Evolutionary conservation across 176 grass and related monocot genomes (phyloP), one percentile per base, ranked within the genome.

Genomic region (barley (Hordeum vulgare)): DNA sequence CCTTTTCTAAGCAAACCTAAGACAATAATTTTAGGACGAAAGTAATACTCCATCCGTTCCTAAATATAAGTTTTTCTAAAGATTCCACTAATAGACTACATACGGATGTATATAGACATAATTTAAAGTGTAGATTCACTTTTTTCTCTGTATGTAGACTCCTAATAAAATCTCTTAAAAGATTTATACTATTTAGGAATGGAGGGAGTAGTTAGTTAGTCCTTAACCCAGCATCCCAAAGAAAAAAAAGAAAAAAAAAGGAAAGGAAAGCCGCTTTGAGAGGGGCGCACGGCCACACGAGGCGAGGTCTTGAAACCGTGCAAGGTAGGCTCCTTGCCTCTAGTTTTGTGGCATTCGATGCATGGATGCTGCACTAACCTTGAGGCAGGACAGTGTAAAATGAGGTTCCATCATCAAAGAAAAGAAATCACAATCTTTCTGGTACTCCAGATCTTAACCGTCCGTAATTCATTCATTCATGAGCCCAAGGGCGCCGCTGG

Each of bases 141-240:
- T n/a, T n/a, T n/a, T n/a, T n/a, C n/a, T n/a, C n/a, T n/a, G n/a
- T n/a, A n/a, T n/a, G n/a, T n/a, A n/a, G n/a, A n/a, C n/a, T n/a
- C n/a, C n/a, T n/a, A n/a, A n/a, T n/a, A n/a, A n/a, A n/a, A n/a
- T n/a, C n/a, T n/a, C n/a, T n/a, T n/a, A n/a, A n/a, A n/a, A n/a
- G n/a, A n/a, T n/a, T n/a, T n/a, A n/a, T n/a, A n/a, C n/a, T n/a
- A n/a, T n/a, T n/a, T n/a, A n/a, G n/a, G n/a, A n/a, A n/a, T n/a
- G n/a, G n/a, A n/a, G n/a, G n/a, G n/a, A n/a, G n/a, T n/a, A n/a
- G 47, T 51, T 18, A 7, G 47, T 18, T 51, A 18, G 69, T 8
- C 40, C 69, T 69, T 37, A 21, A 54, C 65, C 21, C n/a, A 75
- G 70, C 67, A 64, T n/a, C 76, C 79, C 47, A 89, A 84, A 24